Conservation (phyloP, 305 asterid species). For the Lippia alba region DNA sequence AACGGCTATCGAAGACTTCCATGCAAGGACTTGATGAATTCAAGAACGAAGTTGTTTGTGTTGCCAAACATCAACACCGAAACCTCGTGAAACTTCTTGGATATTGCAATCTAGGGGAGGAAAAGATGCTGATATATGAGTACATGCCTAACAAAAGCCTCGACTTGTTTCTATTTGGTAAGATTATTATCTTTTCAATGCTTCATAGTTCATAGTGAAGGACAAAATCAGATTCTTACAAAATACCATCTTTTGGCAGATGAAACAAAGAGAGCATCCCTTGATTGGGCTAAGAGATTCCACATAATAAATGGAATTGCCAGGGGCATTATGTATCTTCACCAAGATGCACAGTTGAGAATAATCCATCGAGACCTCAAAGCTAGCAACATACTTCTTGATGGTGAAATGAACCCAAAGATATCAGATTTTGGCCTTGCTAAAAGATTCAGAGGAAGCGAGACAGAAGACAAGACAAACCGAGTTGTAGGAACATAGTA, state of each 20-base stretch:
- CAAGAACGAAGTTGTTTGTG: background rate
- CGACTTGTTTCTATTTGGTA: background rate
- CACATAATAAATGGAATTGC: constrained; percentile 44
- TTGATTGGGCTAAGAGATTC: constrained; percentile 41
- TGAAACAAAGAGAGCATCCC: constrained; percentile 21
- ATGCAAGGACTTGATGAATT: constrained; percentile 2
- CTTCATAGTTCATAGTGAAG: background rate
- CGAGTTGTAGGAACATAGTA: no score
- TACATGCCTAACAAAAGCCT: constrained; percentile 4
- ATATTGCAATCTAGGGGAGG: background rate
- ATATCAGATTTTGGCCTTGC: no score
- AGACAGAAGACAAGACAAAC: no score
- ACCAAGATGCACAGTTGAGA: constrained; percentile 23
- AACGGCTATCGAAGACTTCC: constrained; percentile 37
- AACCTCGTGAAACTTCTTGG: constrained; percentile 1
- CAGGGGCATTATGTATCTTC: constrained; percentile 50
- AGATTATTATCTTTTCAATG: background rate
- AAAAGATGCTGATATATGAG: background rate
- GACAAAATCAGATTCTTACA: background rate
- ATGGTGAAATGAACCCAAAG: no score
- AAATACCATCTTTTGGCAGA: constrained; percentile 29
- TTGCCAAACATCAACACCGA: constrained; percentile 1
- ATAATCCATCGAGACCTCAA: no score
- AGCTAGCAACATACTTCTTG: no score
- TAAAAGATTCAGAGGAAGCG: no score